Base-by-base conservation (phyloP, 2,329 filamentous ascomycete genomes). In the Botryotinia convoluta region DNA sequence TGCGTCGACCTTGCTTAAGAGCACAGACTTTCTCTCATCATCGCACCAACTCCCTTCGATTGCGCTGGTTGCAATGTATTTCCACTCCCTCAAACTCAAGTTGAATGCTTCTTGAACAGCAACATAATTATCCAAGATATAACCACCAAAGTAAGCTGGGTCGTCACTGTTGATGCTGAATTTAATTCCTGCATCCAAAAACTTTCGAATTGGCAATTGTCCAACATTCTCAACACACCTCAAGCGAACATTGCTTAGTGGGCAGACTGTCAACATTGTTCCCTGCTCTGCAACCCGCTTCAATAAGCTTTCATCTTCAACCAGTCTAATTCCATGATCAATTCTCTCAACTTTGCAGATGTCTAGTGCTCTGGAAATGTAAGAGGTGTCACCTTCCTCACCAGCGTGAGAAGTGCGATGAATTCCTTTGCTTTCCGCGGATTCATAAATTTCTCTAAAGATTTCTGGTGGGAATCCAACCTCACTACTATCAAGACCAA, bases 91-190 rank as follows among this genome's bases (percentile, higher is more conserved):
- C 6, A 90, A 82, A 35, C 81, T 86, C 76, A 95, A 81, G 6
- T 83, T 80, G 80, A 93, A 93, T 0, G 90, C 89, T 60, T 93
- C 90, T 81, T 95, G 92, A 44, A 95, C 90, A 1, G 90, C 90
- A 77, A 89, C 91, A 82, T 92, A 94, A 77, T 94, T 94, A 77
- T 92, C 91, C 69, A 92, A 83, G 71, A 94, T 88, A 81, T 93
- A 94, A 0, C 89, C 90, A 4, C 91, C 91, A 83, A 95, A 94
- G 70, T 86, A 85, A 4, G 84, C 83, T 20, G 85, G 85, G 74
- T 86, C 85, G 75, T 86, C 85, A 71, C 84, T 85, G 72, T 84
- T 84, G 73, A 86, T 83, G 68, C 83, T 84, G 65, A 86, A 81
- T 62, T 83, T 83, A n/a, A 87, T 82, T 0, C 84, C 85, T 9